A percentile compares a stretch with the other conserved stretches of the same genome.
Evolutionary conservation across 2,329 filamentous ascomycete species (phyloP).

Genomic region (Phialophora macrospora): DNA sequence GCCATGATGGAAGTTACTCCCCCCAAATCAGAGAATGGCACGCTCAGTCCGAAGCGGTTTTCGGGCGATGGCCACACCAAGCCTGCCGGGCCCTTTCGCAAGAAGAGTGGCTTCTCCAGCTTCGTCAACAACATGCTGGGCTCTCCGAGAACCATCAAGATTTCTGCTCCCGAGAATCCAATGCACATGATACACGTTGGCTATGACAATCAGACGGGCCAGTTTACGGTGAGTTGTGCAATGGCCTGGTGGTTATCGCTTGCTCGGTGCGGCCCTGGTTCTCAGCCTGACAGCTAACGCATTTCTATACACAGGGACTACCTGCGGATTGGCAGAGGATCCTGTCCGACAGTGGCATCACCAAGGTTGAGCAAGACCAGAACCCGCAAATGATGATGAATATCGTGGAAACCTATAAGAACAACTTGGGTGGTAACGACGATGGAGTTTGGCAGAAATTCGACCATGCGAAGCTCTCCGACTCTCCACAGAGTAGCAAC

Average conservation of each 20-base stretch:
- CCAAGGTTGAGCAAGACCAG: slow-evolving; percentile 92
- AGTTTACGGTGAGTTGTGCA: slow-evolving; percentile 78
- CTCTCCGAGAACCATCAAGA: slow-evolving; percentile 86
- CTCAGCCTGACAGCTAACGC: slow-evolving; percentile 12
- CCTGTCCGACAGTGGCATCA: slow-evolving; percentile 93
- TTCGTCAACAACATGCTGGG: slow-evolving; percentile 84
- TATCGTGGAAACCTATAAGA: slow-evolving; percentile 96
- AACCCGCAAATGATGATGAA: slow-evolving; percentile 95
- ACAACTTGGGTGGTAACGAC: slow-evolving; percentile 78
- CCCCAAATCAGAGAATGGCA: slow-evolving; percentile 53
- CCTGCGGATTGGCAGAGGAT: slow-evolving; percentile 98
- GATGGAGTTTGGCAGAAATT: slow-evolving; percentile 96
- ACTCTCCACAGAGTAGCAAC: slow-evolving; percentile 39
- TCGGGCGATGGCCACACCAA: slow-evolving; percentile 60
- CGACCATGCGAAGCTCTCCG: slow-evolving; percentile 72
- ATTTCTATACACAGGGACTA: slow-evolving; percentile 69
- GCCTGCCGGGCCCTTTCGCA: slow-evolving; percentile 58
- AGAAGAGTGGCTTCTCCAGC: slow-evolving; percentile 86
- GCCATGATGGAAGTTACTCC: slow-evolving; percentile 58
- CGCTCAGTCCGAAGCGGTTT: slow-evolving; percentile 64
- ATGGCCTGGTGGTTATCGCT: not conserved
- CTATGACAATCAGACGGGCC: slow-evolving; percentile 92
- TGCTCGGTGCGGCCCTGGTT: not conserved
- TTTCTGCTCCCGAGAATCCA: slow-evolving; percentile 96
- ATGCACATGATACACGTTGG: slow-evolving; percentile 98